Conservation (phyloP, 2,329 filamentous ascomycete genomes). For the Leptographium wingfieldii region DNA sequence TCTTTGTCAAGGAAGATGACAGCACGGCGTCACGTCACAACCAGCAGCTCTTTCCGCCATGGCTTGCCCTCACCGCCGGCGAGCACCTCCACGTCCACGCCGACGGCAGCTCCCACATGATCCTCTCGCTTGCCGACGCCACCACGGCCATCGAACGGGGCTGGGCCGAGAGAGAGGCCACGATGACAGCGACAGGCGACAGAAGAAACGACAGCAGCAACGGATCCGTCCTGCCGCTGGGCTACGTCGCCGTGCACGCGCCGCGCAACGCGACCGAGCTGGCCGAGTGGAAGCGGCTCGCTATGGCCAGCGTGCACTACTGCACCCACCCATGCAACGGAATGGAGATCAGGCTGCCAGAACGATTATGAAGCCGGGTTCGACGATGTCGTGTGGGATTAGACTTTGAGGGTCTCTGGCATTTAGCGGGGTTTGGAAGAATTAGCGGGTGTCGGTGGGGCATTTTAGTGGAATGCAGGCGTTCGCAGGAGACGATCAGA, state of each 20-base stretch:
- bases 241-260: slow-evolving; percentile 27
- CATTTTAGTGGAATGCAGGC: too few species aligned
- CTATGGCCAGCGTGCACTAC: slow-evolving; percentile 12
- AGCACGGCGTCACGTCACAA: not conserved
- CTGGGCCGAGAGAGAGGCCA: slow-evolving; percentile 25
- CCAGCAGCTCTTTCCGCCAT: not conserved
- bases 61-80: slow-evolving; percentile 14
- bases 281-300: slow-evolving; percentile 19
- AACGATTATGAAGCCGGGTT: not conserved
- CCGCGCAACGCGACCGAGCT: slow-evolving; percentile 24
- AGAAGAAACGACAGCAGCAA: too few species aligned
- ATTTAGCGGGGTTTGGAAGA: too few species aligned
- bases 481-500: too few species aligned
- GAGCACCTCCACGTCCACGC: slow-evolving; percentile 26
- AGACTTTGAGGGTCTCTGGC: too few species aligned
- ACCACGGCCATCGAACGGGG: slow-evolving; percentile 21
- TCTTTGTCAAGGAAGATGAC: slow-evolving; percentile 15
- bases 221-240: not conserved
- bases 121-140: slow-evolving; percentile 25
- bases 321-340: slow-evolving; percentile 4
- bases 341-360: slow-evolving; percentile 6
- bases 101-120: slow-evolving; percentile 26
- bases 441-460: too few species aligned
- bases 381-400: not conserved
- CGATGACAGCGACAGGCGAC: not conserved